Evolutionary conservation across 73 alveolate species (phyloP).

Genomic region (Tetrahymena malaccensis): DNA sequence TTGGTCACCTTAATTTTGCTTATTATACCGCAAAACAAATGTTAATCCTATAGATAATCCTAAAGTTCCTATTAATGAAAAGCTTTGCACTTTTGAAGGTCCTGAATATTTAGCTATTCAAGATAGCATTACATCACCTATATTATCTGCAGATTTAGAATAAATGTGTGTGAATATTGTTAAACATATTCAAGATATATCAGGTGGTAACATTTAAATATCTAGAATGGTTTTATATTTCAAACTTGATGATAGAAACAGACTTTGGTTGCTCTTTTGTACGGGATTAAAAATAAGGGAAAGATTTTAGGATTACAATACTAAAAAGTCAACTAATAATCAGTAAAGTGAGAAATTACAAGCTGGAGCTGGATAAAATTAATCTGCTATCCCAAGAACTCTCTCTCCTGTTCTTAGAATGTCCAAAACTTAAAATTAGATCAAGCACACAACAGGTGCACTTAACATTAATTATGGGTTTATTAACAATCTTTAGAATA

Average conservation of each 20-base stretch:
- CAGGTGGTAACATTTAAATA: conserved; percentile 67
- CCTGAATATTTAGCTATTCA: conserved; percentile 61
- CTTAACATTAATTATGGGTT: neutral
- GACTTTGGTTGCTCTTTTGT: conserved; percentile 69
- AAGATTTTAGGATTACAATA: neutral
- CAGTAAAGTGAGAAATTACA: neutral
- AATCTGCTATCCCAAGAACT: neutral
- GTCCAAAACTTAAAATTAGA: neutral
- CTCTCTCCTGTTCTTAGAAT: neutral
- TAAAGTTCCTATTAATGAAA: conserved; percentile 57
- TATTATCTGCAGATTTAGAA: conserved; percentile 61
- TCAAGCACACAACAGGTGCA: neutral
- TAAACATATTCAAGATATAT: conserved; percentile 63
- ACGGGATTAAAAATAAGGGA: conserved; percentile 55
- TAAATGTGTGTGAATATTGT: conserved; percentile 64
- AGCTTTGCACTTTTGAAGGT: conserved; percentile 74
- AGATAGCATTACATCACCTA: conserved; percentile 80
- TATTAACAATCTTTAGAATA: neutral
- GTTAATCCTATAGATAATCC: conserved; percentile 45
- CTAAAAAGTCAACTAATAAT: neutral
- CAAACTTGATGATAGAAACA: conserved; percentile 65
- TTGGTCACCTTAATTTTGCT: conserved; percentile 73
- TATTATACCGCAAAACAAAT: conserved; percentile 68
- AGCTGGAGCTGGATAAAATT: neutral
- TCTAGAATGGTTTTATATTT: conserved; percentile 73